Percentiles rank a stretch among this genome's conserved stretches.
Conservation (phyloP, 371 early-diverging fungal species). For the Syncephalastrum racemosum region DNA sequence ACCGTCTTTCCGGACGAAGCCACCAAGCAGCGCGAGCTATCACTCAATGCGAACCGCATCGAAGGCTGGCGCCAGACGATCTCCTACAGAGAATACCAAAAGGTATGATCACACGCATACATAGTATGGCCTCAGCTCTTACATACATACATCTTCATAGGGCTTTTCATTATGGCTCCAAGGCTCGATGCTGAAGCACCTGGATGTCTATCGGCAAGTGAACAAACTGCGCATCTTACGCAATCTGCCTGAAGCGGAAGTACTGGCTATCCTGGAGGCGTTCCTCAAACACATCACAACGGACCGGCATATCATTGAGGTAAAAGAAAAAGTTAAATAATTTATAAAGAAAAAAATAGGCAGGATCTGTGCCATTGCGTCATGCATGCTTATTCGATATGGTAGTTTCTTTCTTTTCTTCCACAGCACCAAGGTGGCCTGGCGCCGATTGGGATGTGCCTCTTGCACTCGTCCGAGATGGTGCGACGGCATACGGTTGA, state of each 20-base stretch:
- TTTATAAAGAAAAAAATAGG: not conserved
- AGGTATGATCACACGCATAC: conserved; percentile 31
- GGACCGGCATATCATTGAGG: conserved; percentile 82
- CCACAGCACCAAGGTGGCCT: conserved; percentile 86
- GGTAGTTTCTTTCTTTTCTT: conserved; percentile 70
- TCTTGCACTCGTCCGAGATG: conserved; percentile 71
- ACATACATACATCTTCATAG: conserved; percentile 20
- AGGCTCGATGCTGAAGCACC: conserved; percentile 54
- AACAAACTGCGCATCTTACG: conserved; percentile 58
- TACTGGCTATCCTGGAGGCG: conserved; percentile 65
- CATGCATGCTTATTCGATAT: not conserved
- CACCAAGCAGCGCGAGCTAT: conserved; percentile 61
- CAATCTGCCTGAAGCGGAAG: conserved; percentile 64
- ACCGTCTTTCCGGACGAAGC: conserved; percentile 73
- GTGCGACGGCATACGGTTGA: conserved; percentile 66
- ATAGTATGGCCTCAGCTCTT: not conserved
- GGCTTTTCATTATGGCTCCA: conserved; percentile 60
- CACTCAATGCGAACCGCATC: conserved; percentile 70
- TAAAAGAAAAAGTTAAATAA: conserved; percentile 20
- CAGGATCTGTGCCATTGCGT: not conserved
- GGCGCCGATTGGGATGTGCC: conserved; percentile 75
- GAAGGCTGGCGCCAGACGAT: conserved; percentile 84
- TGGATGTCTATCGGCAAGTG: conserved; percentile 74
- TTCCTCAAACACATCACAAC: conserved; percentile 62
- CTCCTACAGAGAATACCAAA: conserved; percentile 66